phyloP scores from a whole-genome alignment of 2,329 filamentous ascomycete genomes.

The Elsinoe perseae region DNA sequence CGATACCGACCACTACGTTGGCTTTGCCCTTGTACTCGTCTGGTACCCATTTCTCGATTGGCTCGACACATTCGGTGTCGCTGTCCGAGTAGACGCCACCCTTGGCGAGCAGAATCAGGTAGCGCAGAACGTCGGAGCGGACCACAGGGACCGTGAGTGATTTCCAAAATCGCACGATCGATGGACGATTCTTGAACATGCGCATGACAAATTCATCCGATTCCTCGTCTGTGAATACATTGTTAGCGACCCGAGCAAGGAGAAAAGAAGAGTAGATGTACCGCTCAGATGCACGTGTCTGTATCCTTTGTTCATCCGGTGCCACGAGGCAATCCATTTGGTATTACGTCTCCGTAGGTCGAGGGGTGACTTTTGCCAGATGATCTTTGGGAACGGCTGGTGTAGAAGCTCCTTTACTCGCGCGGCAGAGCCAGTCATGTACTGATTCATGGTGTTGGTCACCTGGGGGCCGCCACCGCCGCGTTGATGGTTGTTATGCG shows the following conservation, averaged over 20 bases:
- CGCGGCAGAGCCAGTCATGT: background rate
- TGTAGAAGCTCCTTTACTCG: background rate
- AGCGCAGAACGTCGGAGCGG: slow-evolving; percentile 21
- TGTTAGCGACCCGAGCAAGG: no score
- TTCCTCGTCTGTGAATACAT: slow-evolving; percentile 10
- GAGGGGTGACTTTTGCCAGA: slow-evolving; percentile 7
- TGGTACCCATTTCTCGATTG: slow-evolving; percentile 22
- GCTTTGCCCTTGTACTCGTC: slow-evolving; percentile 31
- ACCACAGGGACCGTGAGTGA: slow-evolving; percentile 16
- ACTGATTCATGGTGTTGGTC: background rate
- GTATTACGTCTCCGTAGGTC: background rate
- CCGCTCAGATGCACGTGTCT: background rate
- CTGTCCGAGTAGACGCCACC: slow-evolving; percentile 22
- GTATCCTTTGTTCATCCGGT: background rate
- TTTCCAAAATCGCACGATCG: slow-evolving; percentile 18
- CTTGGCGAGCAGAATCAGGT: slow-evolving; percentile 20
- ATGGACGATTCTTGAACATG: slow-evolving; percentile 39
- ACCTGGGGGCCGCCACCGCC: no score
- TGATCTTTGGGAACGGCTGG: background rate
- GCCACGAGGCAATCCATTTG: background rate
- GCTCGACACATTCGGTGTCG: slow-evolving; percentile 19
- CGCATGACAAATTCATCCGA: slow-evolving; percentile 1
- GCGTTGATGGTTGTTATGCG: no score
- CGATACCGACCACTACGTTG: slow-evolving; percentile 20
- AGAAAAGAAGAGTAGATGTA: background rate